Base-by-base conservation (phyloP, 352 stramenopile species). In the Globisporangium nunn region DNA sequence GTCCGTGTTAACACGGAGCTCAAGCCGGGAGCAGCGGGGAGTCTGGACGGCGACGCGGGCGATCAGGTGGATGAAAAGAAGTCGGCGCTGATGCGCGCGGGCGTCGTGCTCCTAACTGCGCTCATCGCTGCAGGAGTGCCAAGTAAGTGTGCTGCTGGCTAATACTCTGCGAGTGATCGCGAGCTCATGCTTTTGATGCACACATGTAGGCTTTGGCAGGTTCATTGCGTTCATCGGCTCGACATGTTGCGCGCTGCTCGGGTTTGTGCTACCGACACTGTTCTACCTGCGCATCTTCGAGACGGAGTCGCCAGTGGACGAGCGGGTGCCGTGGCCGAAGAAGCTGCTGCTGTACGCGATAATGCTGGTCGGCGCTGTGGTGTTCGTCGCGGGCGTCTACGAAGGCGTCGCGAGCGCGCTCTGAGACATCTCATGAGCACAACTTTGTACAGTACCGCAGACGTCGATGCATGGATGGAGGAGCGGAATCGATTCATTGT, bases 221-320 rank as follows among this genome's bases (percentile, higher is more conserved):
- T 97, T 97, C 75, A 88, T 97, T 50, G 83, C 77, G 53, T 83
- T 97, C 52, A 93, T 97, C 41, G 91, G 88, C 14, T 87, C 84
- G 10, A 95, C 82, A 37, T 96, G 93, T 61, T 97, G 91, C 60
- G 90, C 84, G 2, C 54, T 96, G 31, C 63, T 97, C 4, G 91
- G 84, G 33, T 96, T 96, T 62, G 87, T 97, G 52, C 66, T 97
- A 28, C 88, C 88, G 3, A 76, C 74, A 46, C 84, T 81, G 37
- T 97, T 97, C 72, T 81, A 96, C 66, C 48, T 95, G 30, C 54
- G 72, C 23, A 71, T 95, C 23, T 86, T 90, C 54, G 57, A 44
- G 6, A 67, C 75, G 18, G 75, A 86, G 18, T 41, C 58, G 8
- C 41, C 41, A 7, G 11, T 23, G 31, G 11, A 18, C 31, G 30